Base-by-base conservation (phyloP, 139 green algal species). In the Astrephomene gubernaculifera region DNA sequence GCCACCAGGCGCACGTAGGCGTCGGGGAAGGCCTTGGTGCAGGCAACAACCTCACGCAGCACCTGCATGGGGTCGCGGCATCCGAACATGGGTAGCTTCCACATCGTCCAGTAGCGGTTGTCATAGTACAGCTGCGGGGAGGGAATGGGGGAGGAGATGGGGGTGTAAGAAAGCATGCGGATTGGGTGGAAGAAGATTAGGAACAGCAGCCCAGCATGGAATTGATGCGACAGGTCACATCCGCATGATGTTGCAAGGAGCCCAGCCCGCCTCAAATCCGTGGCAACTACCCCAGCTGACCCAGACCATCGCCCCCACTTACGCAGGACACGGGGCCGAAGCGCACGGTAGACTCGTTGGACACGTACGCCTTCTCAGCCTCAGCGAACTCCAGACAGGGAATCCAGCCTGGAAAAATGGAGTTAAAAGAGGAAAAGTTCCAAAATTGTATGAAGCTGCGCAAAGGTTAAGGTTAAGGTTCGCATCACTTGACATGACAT, bases 61-160 rank as follows among this genome's bases (percentile, higher is more conserved):
- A 99, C 97, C 90, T 98, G 90, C 82, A 86, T 81, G 83, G 95
- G 74, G 94, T 99, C 93, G 75, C 87, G 96, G 97, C 97, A 99
- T 92, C 97, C 97, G 96, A 99, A 99, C 96, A 99, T 99, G 93
- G 97, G 97, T 90, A 99, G 96, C 97, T 99, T 99, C 94, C 95
- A 99, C 97, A 99, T 98, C 29, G 96, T 98, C 97, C 97, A 99
- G 97, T 99, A 99, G 44, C 95, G 90, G 94, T 97, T 98, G 89
- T 98, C 94, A 88, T 96, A 96, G 95, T 97, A 98, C 72, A 89
- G 83, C 91, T 94, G 89, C 73, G 78, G 63, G 33, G 68, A 57
- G 17, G 31, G 22, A 85, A 10, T 43, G 44, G 60, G 78, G 49
- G 43, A 74, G 39, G 57, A 17, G 29, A 9, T 57, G 49, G 12